Evolutionary conservation across 225 moss, liverwort and hornwort genomes (phyloP).

Genomic region (Straminergon stramineum): DNA sequence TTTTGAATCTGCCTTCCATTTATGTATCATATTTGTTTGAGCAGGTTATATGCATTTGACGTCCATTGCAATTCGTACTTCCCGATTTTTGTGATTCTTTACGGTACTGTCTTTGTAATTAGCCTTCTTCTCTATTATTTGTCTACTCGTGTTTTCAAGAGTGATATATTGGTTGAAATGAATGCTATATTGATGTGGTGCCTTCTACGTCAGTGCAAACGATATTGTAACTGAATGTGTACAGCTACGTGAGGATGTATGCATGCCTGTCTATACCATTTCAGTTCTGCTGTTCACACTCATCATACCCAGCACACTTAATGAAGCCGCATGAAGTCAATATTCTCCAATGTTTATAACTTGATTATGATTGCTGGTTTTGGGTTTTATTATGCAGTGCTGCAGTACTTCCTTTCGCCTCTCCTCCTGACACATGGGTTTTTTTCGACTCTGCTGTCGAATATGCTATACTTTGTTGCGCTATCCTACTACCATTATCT

Average conservation of each 20-base stretch:
- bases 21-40: neutral
- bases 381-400: slow-evolving; percentile 35
- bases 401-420: slow-evolving; percentile 89
- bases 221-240: neutral
- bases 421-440: slow-evolving; percentile 76
- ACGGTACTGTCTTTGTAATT: slow-evolving; percentile 44
- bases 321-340: neutral
- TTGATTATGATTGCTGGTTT: neutral
- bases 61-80: slow-evolving; percentile 97
- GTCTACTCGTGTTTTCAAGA: neutral
- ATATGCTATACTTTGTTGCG: slow-evolving; percentile 65
- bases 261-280: neutral
- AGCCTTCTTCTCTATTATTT: neutral
- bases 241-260: neutral
- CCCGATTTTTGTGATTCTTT: slow-evolving; percentile 79
- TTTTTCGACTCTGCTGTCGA: slow-evolving; percentile 69
- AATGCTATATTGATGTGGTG: neutral
- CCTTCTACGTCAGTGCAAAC: neutral
- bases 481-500: slow-evolving; percentile 93
- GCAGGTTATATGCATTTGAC: slow-evolving; percentile 95
- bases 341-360: neutral
- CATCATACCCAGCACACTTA: neutral
- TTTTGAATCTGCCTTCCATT: neutral
- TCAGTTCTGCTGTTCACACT: neutral
- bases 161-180: neutral